A percentile compares a stretch with the other conserved stretches of the same genome.
phyloP scores from a whole-genome alignment of 805 yeast species.

The Monosporozyma unispora region DNA sequence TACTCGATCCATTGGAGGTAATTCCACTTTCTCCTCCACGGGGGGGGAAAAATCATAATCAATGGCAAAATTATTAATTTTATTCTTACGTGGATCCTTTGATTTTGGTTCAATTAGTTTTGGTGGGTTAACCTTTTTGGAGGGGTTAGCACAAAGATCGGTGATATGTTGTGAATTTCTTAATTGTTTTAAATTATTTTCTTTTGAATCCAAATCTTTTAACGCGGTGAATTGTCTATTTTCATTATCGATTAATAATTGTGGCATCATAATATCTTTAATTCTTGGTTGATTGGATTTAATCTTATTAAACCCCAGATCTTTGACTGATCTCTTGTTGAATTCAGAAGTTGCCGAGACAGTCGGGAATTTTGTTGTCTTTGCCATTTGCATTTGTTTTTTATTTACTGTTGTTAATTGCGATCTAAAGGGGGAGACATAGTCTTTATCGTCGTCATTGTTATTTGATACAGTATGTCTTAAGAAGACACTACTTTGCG shows the following conservation, averaged over 20 bases:
- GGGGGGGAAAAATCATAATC: constrained; percentile 4
- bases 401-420: neutral
- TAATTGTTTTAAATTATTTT: constrained; percentile 17
- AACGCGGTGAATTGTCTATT: constrained; percentile 17
- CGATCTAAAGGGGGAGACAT: constrained; percentile 10
- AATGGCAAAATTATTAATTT: neutral
- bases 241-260: constrained; percentile 21
- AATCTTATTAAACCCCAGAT: constrained; percentile 21
- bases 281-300: constrained; percentile 16
- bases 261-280: constrained; percentile 27
- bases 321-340: constrained; percentile 13
- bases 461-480: neutral
- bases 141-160: neutral
- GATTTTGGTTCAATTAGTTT: neutral
- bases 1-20: neutral
- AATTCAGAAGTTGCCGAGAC: constrained; percentile 21
- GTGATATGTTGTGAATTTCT: constrained; percentile 16
- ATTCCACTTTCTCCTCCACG: neutral
- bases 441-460: constrained; percentile 1
- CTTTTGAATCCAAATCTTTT: constrained; percentile 19
- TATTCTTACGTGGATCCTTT: neutral
- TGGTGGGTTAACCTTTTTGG: neutral
- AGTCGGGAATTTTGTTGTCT: constrained; percentile 21
- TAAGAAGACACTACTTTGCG: neutral
- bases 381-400: constrained; percentile 3